phyloP scores from a whole-genome alignment of 1,284 basidiomycete species.

The Moesziomyces antarcticus region DNA sequence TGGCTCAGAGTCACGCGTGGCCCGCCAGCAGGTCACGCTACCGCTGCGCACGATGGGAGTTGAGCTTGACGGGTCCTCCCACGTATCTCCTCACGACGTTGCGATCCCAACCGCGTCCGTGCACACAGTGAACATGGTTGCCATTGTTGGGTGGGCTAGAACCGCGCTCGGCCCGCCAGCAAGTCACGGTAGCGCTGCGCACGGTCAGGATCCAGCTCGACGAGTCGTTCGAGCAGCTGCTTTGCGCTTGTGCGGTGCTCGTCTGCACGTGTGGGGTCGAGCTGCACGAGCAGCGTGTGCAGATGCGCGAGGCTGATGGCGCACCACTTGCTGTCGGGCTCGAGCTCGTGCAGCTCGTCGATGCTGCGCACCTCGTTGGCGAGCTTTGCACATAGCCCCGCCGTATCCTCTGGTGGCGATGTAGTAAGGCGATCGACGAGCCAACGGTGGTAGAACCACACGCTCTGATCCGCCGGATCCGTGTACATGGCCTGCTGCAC shows the following conservation, averaged over 20 bases:
- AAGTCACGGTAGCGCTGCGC: conserved; percentile 54
- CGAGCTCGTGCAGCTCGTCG: conserved; percentile 85
- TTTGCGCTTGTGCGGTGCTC: conserved; percentile 5
- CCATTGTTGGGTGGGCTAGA: conserved; percentile 3
- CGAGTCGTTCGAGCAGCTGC: conserved; percentile 29
- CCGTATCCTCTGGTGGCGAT: background rate
- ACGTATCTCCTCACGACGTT: too few relatives aligned
- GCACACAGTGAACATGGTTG: too few relatives aligned
- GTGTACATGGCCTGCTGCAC: conserved; percentile 95
- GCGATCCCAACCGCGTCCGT: too few relatives aligned
- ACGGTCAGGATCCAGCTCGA: conserved; percentile 55
- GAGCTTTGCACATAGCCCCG: background rate
- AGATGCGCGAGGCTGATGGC: conserved; percentile 56
- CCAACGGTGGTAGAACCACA: conserved; percentile 99
- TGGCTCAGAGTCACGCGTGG: too few relatives aligned
- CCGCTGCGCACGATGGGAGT: too few relatives aligned
- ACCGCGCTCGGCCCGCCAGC: conserved; percentile 31
- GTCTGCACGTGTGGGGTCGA: background rate
- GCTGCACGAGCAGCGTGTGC: conserved; percentile 16
- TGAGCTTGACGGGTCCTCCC: too few relatives aligned
- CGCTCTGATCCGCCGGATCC: conserved; percentile 93
- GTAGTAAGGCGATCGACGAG: conserved; percentile 74
- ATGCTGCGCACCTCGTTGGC: conserved; percentile 81
- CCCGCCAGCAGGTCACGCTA: too few relatives aligned
- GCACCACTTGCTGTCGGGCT: conserved; percentile 89